Base-by-base conservation (phyloP, 257 asterid species). In the Solanum paucissectum region DNA sequence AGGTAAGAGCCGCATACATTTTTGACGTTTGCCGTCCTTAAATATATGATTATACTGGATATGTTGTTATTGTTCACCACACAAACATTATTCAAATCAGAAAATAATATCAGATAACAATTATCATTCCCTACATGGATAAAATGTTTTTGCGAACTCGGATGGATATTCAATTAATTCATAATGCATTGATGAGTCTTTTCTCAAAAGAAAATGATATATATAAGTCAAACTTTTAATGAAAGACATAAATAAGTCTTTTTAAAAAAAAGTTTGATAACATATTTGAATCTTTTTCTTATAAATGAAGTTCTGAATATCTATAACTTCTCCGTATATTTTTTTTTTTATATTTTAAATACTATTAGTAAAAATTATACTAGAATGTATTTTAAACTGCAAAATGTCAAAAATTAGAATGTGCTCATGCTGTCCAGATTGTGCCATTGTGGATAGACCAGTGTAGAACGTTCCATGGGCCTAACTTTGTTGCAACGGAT, bases 31-130 rank as follows among this genome's bases (percentile, higher is more conserved):
- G 4, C 4, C 0, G 5, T 21, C 12, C 13, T 60, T 21, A 21
- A 21, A 6, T 21, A 8, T 21, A 58, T 0, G 1, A 58, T 4
- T 21, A 21, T 9, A 6, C 1, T 9, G 6, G 0, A 60, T 60
- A 60, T 9, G 3, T 23, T 23, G 27, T 69, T 16, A 16, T 6
- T 29, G n/a, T 16, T 71, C 76, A 16, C 9, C 25, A 8, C 42
- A 16, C 42, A 33, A 71, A 71, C 3, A 33, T 18, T 5, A 71
- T 71, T 33, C 7, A 71, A 32, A 29, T 3, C 1, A 29, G 0
- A 29, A 69, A 27, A 55, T 55, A 55, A 52, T 6, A 52, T 52
- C 9, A 52, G 4, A 6, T 9, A 52, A 52, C 1, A 6, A 18
- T 16, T 52, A 52, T 52, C 23, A 52, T 52, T 52, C 9, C 0